These are phyloP conservation scores for Parathielavia hyrcaniae DNA, from an alignment of 495 filamentous ascomycete genomes.

Conservation along the genomic window DNA sequence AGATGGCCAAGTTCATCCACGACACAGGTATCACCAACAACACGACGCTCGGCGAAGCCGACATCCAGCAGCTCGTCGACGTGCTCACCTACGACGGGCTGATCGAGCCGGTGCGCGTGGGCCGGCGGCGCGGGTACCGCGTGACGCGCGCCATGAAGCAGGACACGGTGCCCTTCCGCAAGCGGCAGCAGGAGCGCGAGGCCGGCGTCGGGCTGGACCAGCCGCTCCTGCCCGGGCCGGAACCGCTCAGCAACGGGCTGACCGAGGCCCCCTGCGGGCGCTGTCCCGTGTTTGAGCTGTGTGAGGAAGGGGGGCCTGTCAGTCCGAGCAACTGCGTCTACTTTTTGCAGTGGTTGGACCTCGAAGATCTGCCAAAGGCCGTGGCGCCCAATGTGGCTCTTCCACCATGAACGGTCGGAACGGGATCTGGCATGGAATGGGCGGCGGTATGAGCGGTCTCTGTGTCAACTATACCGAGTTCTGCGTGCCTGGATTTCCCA, in stretches of 20 bases:
- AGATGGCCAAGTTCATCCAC: slow-evolving; percentile 67
- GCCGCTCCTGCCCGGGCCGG: slow-evolving; percentile 27
- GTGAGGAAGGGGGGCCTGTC: slow-evolving; percentile 79
- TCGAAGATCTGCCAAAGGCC: slow-evolving; percentile 20
- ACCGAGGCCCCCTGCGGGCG: slow-evolving; percentile 84
- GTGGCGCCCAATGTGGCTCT: slow-evolving; percentile 1
- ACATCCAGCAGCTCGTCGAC: slow-evolving; percentile 75
- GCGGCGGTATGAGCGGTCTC: neutral
- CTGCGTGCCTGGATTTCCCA: too few species aligned
- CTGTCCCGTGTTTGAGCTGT: slow-evolving; percentile 91
- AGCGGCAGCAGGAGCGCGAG: slow-evolving; percentile 40
- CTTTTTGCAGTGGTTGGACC: slow-evolving; percentile 71
- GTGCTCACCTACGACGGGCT: slow-evolving; percentile 80
- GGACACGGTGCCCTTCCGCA: slow-evolving; percentile 31
- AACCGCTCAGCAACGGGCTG: slow-evolving; percentile 53
- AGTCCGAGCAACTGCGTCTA: slow-evolving; percentile 88
- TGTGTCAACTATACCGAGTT: neutral
- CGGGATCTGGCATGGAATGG: neutral
- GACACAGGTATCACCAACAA: slow-evolving; percentile 56
- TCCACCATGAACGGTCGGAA: neutral
- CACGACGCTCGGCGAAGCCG: slow-evolving; percentile 56
- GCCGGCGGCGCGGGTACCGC: slow-evolving; percentile 39
- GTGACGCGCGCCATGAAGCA: slow-evolving; percentile 46
- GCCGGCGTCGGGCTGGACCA: slow-evolving; percentile 27
- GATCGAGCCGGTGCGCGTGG: slow-evolving; percentile 52